A percentile compares a stretch with the other conserved stretches of the same genome.
These are phyloP conservation scores for Coemansia sp. DNA, from an alignment of 192 early-diverging fungal species.

Conservation along the genomic window DNA sequence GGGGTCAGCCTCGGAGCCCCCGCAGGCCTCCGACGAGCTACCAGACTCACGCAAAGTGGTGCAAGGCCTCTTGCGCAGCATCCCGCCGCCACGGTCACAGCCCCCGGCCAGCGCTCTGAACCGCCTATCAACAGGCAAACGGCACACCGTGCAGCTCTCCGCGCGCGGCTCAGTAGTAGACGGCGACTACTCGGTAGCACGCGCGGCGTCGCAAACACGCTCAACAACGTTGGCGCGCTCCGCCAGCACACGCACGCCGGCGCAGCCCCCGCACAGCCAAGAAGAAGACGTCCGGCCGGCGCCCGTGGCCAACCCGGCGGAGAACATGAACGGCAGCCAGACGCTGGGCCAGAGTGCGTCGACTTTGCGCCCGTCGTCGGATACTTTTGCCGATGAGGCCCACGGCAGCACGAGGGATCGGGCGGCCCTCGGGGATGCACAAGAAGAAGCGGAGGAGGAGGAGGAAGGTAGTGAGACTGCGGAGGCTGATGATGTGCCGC, in stretches of 20 bases:
- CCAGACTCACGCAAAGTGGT: slow-evolving; percentile 51
- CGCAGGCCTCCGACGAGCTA: slow-evolving; percentile 1
- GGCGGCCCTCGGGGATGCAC: no score
- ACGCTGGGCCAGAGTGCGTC: slow-evolving; percentile 39
- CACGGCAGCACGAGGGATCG: not conserved
- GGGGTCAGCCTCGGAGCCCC: not conserved
- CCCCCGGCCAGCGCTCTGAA: slow-evolving; percentile 42
- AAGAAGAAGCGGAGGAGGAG: not conserved
- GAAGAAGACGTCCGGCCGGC: no score
- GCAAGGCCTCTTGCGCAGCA: slow-evolving; percentile 44
- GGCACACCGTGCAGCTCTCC: slow-evolving; percentile 46
- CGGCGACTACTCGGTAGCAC: slow-evolving; percentile 11
- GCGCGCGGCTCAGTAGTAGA: slow-evolving; percentile 18
- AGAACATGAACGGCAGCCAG: slow-evolving; percentile 8
- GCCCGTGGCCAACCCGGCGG: no score
- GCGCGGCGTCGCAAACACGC: slow-evolving; percentile 8
- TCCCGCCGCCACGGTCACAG: slow-evolving; percentile 39
- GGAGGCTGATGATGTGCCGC: slow-evolving; percentile 6
- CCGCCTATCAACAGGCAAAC: slow-evolving; percentile 26
- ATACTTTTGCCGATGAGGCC: slow-evolving; percentile 33
- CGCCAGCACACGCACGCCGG: slow-evolving; percentile 13
- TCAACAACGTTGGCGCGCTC: slow-evolving; percentile 7
- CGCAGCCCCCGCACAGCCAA: not conserved
- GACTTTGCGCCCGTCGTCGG: slow-evolving; percentile 45
- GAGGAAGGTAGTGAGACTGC: slow-evolving; percentile 11